Evolutionary conservation across 768 basidiomycete species (phyloP).

Genomic region (Suillus lakei): DNA sequence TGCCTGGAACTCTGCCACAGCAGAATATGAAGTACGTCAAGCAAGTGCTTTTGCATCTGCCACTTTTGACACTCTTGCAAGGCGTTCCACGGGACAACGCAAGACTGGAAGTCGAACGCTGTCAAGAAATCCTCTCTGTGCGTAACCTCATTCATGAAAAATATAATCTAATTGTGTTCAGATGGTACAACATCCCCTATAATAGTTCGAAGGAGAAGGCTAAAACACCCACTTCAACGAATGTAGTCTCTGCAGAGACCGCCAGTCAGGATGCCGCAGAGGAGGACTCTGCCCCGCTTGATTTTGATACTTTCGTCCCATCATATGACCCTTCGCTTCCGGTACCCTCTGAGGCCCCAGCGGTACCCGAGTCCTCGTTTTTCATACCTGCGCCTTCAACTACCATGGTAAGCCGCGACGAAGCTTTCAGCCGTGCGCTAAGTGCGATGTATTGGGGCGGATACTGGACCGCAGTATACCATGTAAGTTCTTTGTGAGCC

Average conservation of each 20-base stretch:
- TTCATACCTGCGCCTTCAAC: constrained; percentile 39
- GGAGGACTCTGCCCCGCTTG: constrained; percentile 61
- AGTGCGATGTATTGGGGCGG: constrained; percentile 87
- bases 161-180: constrained; percentile 31
- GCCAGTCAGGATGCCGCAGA: constrained; percentile 25
- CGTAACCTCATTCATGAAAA: constrained; percentile 32
- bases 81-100: constrained; percentile 69
- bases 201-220: constrained; percentile 20
- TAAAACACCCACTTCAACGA: constrained; percentile 20
- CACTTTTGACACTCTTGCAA: constrained; percentile 24
- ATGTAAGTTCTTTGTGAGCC: constrained; percentile 49
- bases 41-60: background rate
- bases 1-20: constrained; percentile 84
- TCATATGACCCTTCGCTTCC: constrained; percentile 67
- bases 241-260: constrained; percentile 13
- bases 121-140: constrained; percentile 77
- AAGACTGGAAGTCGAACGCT: constrained; percentile 66
- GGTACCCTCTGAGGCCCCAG: constrained; percentile 30
- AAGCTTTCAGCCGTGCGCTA: constrained; percentile 76
- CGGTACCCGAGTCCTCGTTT: constrained; percentile 20
- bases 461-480: constrained; percentile 87
- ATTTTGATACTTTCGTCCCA: constrained; percentile 75
- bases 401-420: constrained; percentile 61
- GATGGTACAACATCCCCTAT: constrained; percentile 78
- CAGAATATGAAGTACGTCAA: constrained; percentile 69